A percentile compares a stretch with the other conserved stretches of the same genome.
Conservation (phyloP, 495 filamentous ascomycete species). For the Rusavskia elegans region DNA sequence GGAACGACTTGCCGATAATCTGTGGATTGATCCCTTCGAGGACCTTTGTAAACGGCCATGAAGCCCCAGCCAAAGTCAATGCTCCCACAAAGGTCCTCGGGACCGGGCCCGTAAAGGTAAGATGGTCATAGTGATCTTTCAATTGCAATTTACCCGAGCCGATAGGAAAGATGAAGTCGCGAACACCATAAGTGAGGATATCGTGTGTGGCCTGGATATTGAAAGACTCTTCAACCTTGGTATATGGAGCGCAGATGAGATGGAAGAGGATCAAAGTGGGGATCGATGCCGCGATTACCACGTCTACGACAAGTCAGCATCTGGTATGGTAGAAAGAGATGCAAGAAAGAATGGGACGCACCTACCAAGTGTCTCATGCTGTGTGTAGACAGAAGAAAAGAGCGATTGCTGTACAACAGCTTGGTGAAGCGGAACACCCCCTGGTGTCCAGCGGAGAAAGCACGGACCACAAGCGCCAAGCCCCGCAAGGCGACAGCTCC, state of each 20-base stretch:
- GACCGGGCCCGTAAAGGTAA: constrained; percentile 79
- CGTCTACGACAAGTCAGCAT: constrained; percentile 23
- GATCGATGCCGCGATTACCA: constrained; percentile 36
- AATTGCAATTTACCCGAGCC: constrained; percentile 29
- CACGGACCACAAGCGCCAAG: neutral
- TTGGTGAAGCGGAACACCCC: constrained; percentile 12
- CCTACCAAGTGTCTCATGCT: constrained; percentile 10
- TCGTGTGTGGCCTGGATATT: constrained; percentile 93
- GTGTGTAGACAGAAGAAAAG: neutral
- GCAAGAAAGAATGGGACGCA: neutral
- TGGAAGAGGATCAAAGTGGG: constrained; percentile 58
- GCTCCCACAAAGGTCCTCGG: constrained; percentile 81
- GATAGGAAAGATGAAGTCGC: constrained; percentile 23
- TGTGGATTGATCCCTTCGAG: constrained; percentile 32
- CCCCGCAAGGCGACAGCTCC: neutral
- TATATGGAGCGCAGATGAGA: constrained; percentile 69
- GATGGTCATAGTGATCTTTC: constrained; percentile 63
- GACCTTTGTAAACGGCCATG: constrained; percentile 42
- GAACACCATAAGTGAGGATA: constrained; percentile 60
- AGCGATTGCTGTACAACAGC: constrained; percentile 7
- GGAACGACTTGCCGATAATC: constrained; percentile 28
- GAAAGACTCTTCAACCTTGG: constrained; percentile 98
- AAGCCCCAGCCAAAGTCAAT: constrained; percentile 49
- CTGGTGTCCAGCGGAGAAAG: neutral
- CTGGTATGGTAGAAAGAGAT: no score